Evolutionary conservation across 371 early-diverging fungal genomes (phyloP).

Genomic region (Haplosporangium sp.): DNA sequence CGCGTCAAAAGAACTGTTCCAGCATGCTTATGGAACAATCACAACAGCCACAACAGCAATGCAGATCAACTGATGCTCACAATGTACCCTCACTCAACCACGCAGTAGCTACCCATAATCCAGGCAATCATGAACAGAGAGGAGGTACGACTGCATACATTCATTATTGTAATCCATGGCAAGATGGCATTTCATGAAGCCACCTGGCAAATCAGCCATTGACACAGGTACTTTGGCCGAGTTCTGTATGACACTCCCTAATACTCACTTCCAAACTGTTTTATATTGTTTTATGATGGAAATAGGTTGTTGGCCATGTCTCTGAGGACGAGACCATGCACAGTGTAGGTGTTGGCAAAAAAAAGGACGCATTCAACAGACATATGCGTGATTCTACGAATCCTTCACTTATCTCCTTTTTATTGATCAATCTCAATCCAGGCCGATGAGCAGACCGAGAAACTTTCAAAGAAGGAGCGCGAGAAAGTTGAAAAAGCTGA

Average conservation of each 20-base stretch:
- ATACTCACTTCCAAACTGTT: not conserved
- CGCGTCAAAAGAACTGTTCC: no score
- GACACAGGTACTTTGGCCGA: no score
- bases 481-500: conserved; percentile 42
- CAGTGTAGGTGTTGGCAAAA: conserved; percentile 20
- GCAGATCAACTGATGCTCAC: no score
- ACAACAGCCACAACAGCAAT: no score
- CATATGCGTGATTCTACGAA: not conserved
- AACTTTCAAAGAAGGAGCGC: conserved; percentile 50
- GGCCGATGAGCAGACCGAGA: conserved; percentile 56
- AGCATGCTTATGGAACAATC: no score
- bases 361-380: not conserved
- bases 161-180: not conserved
- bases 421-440: not conserved
- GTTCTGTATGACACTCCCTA: no score
- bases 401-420: not conserved
- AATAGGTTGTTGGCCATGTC: conserved; percentile 28
- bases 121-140: not conserved
- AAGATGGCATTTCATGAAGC: no score
- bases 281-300: not conserved
- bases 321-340: conserved; percentile 51
- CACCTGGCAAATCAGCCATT: no score
- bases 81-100: not conserved
- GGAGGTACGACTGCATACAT: conserved; percentile 4
- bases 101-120: not conserved